These are phyloP conservation scores for Halteria grandinella DNA, from an alignment of 73 alveolate genomes.

Conservation along the genomic window DNA sequence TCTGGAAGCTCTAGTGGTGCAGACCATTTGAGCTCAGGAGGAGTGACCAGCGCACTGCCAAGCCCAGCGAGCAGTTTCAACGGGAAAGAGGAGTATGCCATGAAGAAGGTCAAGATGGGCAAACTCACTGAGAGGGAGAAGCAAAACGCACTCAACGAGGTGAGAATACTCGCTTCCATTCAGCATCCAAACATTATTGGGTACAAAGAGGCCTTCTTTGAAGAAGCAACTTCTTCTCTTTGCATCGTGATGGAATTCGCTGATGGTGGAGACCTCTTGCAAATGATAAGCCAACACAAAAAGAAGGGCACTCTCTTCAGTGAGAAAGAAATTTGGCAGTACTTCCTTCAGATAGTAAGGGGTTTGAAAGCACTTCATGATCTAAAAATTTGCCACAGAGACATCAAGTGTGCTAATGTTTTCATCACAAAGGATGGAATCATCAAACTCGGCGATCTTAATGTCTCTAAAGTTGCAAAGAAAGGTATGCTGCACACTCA, in stretches of 20 bases:
- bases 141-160: conserved; percentile 84
- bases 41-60: too few relatives aligned
- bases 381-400: conserved; percentile 88
- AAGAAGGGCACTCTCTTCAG: conserved; percentile 50
- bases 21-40: too few relatives aligned
- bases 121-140: conserved; percentile 77
- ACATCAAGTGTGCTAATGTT: conserved; percentile 89
- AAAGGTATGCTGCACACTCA: conserved; percentile 30
- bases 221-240: conserved; percentile 75
- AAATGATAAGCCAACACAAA: conserved; percentile 70
- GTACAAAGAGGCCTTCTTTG: conserved; percentile 83
- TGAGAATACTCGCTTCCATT: conserved; percentile 78
- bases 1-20: too few relatives aligned
- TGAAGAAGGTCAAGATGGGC: conserved; percentile 78
- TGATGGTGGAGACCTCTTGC: conserved; percentile 81
- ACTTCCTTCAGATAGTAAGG: conserved; percentile 76
- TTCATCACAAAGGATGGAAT: conserved; percentile 82
- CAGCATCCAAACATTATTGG: conserved; percentile 80
- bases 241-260: conserved; percentile 84
- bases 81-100: conserved; percentile 79
- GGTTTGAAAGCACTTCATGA: conserved; percentile 92
- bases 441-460: conserved; percentile 88
- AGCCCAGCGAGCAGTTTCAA: too few relatives aligned
- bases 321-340: conserved; percentile 76
- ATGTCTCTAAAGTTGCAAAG: conserved; percentile 88